These are phyloP conservation scores for Phyllostachys edulis DNA, from an alignment of 176 grass and related monocot genomes.

Conservation along the genomic window DNA sequence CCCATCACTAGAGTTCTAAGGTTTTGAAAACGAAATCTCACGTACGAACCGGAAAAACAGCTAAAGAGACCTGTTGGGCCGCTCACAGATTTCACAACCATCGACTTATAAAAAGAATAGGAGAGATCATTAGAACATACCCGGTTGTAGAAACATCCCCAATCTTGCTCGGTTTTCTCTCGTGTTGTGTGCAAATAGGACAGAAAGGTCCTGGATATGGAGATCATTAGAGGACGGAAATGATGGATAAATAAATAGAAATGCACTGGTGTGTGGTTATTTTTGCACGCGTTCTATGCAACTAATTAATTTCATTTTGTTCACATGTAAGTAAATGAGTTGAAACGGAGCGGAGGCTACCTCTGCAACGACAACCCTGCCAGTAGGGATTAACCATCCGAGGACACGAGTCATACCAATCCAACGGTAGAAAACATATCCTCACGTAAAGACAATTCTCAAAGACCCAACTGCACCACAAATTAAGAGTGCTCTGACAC, in stretches of 20 bases:
- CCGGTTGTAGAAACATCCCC: not conserved
- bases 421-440: not conserved
- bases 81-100: not conserved
- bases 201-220: too few relatives aligned
- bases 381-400: not conserved
- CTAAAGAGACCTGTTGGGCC: not conserved
- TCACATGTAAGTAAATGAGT: conserved; percentile 6
- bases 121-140: not conserved
- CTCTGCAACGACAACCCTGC: not conserved
- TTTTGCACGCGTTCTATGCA: not conserved
- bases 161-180: not conserved
- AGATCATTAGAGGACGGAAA: not conserved
- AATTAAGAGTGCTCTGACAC: not conserved
- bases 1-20: not conserved
- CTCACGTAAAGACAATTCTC: not conserved
- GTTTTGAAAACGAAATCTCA: not conserved
- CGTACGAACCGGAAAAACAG: not conserved
- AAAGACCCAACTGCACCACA: too few relatives aligned
- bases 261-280: not conserved
- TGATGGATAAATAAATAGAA: not conserved
- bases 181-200: not conserved
- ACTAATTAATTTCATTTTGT: not conserved
- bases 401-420: not conserved
- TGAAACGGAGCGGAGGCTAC: not conserved
- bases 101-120: not conserved